Evolutionary conservation across 805 yeast species (phyloP), one percentile per base, ranked within the genome.

Genomic region (Metschnikowia picachoensis): DNA sequence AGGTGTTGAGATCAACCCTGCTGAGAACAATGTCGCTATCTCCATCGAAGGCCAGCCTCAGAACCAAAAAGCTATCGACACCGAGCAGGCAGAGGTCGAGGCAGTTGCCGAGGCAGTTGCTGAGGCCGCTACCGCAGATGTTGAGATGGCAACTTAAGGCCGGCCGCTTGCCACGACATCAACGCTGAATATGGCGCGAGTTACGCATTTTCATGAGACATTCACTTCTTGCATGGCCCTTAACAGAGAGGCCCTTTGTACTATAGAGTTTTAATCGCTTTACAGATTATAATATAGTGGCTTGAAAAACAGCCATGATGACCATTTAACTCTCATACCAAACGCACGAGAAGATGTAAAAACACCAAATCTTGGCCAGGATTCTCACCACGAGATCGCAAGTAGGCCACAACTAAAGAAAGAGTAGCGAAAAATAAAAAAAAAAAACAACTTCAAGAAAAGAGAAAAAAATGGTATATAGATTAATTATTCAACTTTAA

Each of bases 21-120:
- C 56, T 32, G 58, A 46, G 14, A 60, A 63, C 55, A 58, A 48
- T 44, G 58, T 60, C 36, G 51, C 64, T 11, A 64, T 68, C 39
- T 55, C 57, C 30, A 60, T 67, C 35, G 65, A 57, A 29, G 56
- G 54, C 44, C 35, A 51, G 38, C 41, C 50, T 17, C 52, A 50
- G 20, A 49, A 37, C 14, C 43, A 39, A n/a, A 28, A 29, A 33
- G 47, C 52, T 17, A 51, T 44, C 25, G 53, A 49, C 13, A 51
- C 47, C 41, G 52, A 41, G 39, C 28, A 35, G 27, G 46, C 48
- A 34, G 51, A 46, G 35, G 39, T 40, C 3, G 47, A 40, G 17
- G 51, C 48, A 13, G 53, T 47, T 20, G 53, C 48, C 3, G 53
- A 47, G 35, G 48, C 55, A 9, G 43, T 40, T 14, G 55, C 53